Base-by-base conservation (phyloP, 306 rosid genomes). In the Cicer chorassanicum region DNA sequence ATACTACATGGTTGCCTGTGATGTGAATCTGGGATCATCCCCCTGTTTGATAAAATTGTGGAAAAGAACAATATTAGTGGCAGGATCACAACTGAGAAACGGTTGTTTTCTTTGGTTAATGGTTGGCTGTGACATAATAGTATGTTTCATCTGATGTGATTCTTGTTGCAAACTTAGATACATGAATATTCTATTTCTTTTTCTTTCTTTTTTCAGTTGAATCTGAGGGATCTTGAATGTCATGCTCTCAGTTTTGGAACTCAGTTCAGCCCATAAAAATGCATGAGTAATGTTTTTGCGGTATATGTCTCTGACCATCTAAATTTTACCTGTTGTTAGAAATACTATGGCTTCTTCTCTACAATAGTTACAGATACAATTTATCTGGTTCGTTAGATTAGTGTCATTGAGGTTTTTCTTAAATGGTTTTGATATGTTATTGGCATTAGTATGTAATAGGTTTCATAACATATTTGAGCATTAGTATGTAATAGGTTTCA, bases 221-320 rank as follows among this genome's bases (percentile, higher is more conserved):
- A 90, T 81, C 68, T 92, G 83, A 85, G 90, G 86, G 82, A 87
- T 73, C 96, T 92, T 42, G 98, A 92, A 78, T 95, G 93, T 65
- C 92, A 92, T 24, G 62, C 92, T 42, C 92, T 95, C 75, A 87
- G 88, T 84, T 86, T 95, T 78, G 95, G 91, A 78, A 89, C 89
- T 64, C 91, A 82, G 59, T 80, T 88, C 66, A 79, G 82, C 80
- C 76, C 79, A 61, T 84, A 83, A 67, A 42, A 60, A 12, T 46
- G 43, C 44, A 76, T 4, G 73, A 75, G 34, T 65, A 84, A 67
- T 43, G 70, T 68, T 57, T 29, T 56, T 38, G 42, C 54, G 85
- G 80, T 83, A 78, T 74, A 51, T 64, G 18, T 65, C 16, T 48
- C 11, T 36, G 55, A 40, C 70, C 49, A 62, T 38, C 60, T 18